phyloP scores from a whole-genome alignment of 2,329 filamentous ascomycete species.

The Herpotrichia juniperi region DNA sequence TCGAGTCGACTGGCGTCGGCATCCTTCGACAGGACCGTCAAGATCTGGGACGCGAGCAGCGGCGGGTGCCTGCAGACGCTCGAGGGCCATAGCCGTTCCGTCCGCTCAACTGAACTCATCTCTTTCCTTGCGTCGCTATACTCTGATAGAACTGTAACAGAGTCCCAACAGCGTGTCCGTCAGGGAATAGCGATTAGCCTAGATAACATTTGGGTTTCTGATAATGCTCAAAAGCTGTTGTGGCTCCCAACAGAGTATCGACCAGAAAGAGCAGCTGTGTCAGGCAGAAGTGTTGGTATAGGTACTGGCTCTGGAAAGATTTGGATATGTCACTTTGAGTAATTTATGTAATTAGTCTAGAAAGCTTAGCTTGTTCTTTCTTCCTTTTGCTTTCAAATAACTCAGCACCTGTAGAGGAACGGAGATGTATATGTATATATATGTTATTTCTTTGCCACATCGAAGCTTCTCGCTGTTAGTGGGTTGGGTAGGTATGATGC shows the following conservation, averaged over 20 bases:
- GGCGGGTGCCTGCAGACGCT: conserved; percentile 14
- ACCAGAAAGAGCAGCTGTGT: conserved; percentile 1
- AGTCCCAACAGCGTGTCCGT: conserved; percentile 1
- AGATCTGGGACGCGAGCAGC: conserved; percentile 19
- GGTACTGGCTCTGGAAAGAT: conserved; percentile 8
- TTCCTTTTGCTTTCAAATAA: conserved; percentile 1
- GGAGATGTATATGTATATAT: conserved; percentile 8
- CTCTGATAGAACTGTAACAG: conserved; percentile 4
- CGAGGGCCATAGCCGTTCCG: conserved; percentile 5
- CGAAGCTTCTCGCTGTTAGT: not conserved
- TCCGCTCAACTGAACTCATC: conserved; percentile 2
- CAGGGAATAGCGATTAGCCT: conserved; percentile 5
- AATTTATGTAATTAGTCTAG: not conserved
- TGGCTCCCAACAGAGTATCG: conserved; percentile 8
- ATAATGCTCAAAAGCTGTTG: conserved; percentile 1
- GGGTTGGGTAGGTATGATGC: not conserved
- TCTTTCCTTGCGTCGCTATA: conserved; percentile 5
- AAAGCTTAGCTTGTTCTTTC: conserved; percentile 2
- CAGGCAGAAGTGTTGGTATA: conserved; percentile 3
- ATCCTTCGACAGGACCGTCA: too few relatives aligned
- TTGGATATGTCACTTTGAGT: conserved; percentile 5
- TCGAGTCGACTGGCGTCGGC: too few relatives aligned
- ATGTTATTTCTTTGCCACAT: not conserved
- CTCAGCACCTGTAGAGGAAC: conserved; percentile 5
- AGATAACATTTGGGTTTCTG: conserved; percentile 4